Evolutionary conservation across 306 rosid genomes (phyloP).

Genomic region (Cucumis melo): DNA sequence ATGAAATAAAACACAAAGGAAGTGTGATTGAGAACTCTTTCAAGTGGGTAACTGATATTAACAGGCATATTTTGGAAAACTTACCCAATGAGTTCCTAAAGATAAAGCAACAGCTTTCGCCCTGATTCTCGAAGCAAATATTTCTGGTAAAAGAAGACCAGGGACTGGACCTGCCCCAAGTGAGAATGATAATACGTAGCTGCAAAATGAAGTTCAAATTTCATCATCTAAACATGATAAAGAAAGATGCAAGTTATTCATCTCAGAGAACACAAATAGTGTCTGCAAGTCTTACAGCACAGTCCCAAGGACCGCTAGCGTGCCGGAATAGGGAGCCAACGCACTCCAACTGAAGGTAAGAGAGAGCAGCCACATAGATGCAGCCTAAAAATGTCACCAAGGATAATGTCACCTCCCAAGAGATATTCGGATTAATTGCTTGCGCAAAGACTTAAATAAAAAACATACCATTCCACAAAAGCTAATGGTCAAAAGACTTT

Average conservation of each 20-base stretch:
- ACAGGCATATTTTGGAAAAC: slow-evolving; percentile 8
- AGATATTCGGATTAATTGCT: not conserved
- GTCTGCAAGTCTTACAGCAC: slow-evolving; percentile 53
- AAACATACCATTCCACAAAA: slow-evolving; percentile 76
- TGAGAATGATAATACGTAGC: slow-evolving; percentile 89
- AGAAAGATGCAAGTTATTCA: not conserved
- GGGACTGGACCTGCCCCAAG: slow-evolving; percentile 99
- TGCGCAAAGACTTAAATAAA: not conserved
- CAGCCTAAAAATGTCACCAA: slow-evolving; percentile 39
- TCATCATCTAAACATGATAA: not conserved
- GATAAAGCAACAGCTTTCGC: slow-evolving; percentile 94
- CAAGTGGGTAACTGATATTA: not conserved
- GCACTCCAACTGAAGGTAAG: slow-evolving; percentile 74
- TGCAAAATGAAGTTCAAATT: slow-evolving; percentile 21
- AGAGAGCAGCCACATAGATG: slow-evolving; percentile 90
- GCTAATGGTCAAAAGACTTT: slow-evolving; percentile 74
- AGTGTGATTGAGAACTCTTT: not conserved
- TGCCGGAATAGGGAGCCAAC: slow-evolving; percentile 69
- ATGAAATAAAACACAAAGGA: not conserved
- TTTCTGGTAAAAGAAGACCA: slow-evolving; percentile 94
- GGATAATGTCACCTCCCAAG: not conserved
- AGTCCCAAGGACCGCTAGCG: slow-evolving; percentile 78
- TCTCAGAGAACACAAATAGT: not conserved
- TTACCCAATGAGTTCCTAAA: slow-evolving; percentile 95
- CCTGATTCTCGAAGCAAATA: slow-evolving; percentile 91